Base-by-base conservation (phyloP, 192 early-diverging fungal species). In the Umbelopsis isabellina region DNA sequence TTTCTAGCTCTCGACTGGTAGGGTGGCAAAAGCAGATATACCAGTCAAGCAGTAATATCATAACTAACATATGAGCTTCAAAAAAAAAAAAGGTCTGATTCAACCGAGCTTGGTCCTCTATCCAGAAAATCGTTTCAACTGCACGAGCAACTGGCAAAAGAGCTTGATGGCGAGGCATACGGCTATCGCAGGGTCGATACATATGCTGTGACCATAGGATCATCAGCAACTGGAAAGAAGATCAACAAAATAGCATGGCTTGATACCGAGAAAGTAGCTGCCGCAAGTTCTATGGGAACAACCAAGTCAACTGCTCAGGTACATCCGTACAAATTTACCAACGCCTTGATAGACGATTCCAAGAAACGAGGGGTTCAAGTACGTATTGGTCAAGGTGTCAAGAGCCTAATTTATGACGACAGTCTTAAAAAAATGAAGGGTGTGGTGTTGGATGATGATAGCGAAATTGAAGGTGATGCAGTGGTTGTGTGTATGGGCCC, bases 1-100 rank as follows among this genome's bases (percentile, higher is more conserved):
- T 84, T 84, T 65, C 68, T 84, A 18, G 71, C 82, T 46, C 68
- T 68, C 48, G 74, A 83, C 65, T 83, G 82, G 82, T 69, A 75
- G 45, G 33, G 6, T 35, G 21, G 41, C 22, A 1, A 41, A 27
- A 20, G 4, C 18, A 20, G 12, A n/a, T 44, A 44, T 37, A 27
- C 7, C 35, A 9, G 46, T 27, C 30, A 7, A 41, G 44, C 15
- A 30, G 27, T 16, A 22, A 7, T 18, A 23, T 37, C 49, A 65
- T 33, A 3, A 20, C 20, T 50, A 15, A 21, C 10, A 41, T 25
- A 6, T 18, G 3, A 8, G 2, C 3, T 20, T 37, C 27, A 46
- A 30, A 45, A 22, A 49, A 37, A 70, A 37, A 22, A 49, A 23
- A 70, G 69, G 68, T 75, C 68, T 50, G 80, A 77, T 55, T 67